Percentiles rank a stretch among this genome's conserved stretches.
Conservation (phyloP, 1,284 basidiomycete species). For the Puccinia sorghi region DNA sequence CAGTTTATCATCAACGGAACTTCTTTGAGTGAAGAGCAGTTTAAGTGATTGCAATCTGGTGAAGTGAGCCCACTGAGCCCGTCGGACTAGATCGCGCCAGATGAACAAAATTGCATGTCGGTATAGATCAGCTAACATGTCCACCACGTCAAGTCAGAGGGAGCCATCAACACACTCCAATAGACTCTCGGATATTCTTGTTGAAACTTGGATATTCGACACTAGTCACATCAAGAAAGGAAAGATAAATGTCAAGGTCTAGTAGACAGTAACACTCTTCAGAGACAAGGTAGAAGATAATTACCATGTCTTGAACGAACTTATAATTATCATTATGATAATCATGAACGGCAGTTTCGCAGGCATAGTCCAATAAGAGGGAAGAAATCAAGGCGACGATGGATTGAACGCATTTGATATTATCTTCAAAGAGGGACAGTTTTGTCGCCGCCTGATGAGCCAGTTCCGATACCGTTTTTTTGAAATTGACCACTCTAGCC, state of each 20-base stretch:
- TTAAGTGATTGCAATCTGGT: slow-evolving; percentile 28
- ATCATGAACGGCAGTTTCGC: slow-evolving; percentile 63
- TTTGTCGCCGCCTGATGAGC: slow-evolving; percentile 70
- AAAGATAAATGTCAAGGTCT: slow-evolving; percentile 54
- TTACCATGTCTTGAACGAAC: slow-evolving; percentile 39
- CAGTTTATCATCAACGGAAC: slow-evolving; percentile 35
- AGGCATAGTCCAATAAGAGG: slow-evolving; percentile 72
- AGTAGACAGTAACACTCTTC: slow-evolving; percentile 55
- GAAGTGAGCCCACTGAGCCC: slow-evolving; percentile 43
- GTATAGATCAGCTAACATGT: neutral
- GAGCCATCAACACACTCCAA: slow-evolving; percentile 59
- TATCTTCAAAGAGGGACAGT: slow-evolving; percentile 78
- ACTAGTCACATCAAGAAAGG: slow-evolving; percentile 53
- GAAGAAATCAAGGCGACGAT: slow-evolving; percentile 69
- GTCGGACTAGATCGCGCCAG: slow-evolving; percentile 13
- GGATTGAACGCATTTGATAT: slow-evolving; percentile 78
- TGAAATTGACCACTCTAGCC: slow-evolving; percentile 67
- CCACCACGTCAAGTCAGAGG: neutral
- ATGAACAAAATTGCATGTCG: neutral
- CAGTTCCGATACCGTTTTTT: slow-evolving; percentile 70
- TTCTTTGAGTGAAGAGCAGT: slow-evolving; percentile 4
- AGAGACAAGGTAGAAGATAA: neutral
- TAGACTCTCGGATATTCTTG: slow-evolving; percentile 73
- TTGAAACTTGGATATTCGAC: slow-evolving; percentile 61
- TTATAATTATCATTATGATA: slow-evolving; percentile 50